Conservation (phyloP, 305 asterid species). For the Solanum aculeatissimum region DNA sequence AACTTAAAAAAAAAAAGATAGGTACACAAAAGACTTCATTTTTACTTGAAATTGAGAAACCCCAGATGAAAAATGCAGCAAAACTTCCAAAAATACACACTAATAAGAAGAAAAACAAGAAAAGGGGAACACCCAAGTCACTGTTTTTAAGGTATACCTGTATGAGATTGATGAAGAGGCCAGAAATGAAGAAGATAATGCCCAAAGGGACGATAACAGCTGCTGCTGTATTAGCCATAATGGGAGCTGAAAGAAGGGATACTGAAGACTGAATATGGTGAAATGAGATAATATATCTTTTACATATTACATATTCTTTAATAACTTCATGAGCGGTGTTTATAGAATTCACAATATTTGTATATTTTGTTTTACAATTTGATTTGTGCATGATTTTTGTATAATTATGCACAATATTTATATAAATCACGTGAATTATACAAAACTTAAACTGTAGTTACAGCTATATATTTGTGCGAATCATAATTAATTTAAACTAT, state of each 20-base stretch:
- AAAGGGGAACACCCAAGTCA: background rate
- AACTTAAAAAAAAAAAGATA: background rate
- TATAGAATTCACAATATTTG: too few species aligned
- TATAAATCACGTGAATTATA: too few species aligned
- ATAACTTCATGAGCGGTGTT: too few species aligned
- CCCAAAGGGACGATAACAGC: slow-evolving; percentile 33
- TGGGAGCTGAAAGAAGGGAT: background rate
- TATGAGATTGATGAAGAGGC: slow-evolving; percentile 28
- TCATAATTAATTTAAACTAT: too few species aligned
- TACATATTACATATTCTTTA: background rate
- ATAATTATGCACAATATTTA: too few species aligned
- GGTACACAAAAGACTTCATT: background rate
- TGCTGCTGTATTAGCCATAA: slow-evolving; percentile 30
- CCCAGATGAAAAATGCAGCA: background rate
- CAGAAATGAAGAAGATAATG: slow-evolving; percentile 36
- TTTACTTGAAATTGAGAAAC: background rate
- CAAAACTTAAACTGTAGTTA: too few species aligned
- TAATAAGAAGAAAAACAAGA: background rate
- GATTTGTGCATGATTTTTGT: too few species aligned
- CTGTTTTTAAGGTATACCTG: slow-evolving; percentile 11
- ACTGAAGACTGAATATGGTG: background rate
- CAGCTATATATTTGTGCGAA: too few species aligned
- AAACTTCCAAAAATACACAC: background rate
- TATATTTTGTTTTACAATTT: too few species aligned
- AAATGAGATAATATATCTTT: background rate